Evolutionary conservation across 257 asterid genomes (phyloP).

Genomic region (Avicennia marina): DNA sequence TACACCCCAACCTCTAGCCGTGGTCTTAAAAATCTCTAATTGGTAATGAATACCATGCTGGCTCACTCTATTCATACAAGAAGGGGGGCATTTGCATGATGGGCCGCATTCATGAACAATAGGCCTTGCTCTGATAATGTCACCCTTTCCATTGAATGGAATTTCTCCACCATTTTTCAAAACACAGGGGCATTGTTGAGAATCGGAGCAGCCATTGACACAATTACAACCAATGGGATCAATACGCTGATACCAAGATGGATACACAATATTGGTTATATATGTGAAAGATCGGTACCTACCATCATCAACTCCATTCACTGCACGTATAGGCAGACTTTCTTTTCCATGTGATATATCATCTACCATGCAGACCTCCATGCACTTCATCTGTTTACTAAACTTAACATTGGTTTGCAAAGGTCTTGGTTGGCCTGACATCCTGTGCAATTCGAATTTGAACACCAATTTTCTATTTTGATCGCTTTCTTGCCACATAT

Average conservation of each 20-base stretch:
- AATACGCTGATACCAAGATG: conserved; percentile 21
- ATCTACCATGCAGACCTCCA: conserved; percentile 12
- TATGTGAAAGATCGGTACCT: conserved; percentile 49
- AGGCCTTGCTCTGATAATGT: conserved; percentile 36
- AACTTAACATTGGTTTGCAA: neutral
- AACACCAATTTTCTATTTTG: conserved; percentile 42
- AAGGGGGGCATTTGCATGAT: conserved; percentile 65
- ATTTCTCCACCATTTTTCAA: conserved; percentile 51
- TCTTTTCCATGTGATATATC: conserved; percentile 67
- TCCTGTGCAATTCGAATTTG: conserved; percentile 56
- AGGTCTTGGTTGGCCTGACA: conserved; percentile 42
- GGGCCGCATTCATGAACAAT: conserved; percentile 81
- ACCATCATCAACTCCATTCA: conserved; percentile 47
- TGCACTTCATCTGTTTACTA: neutral
- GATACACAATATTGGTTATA: conserved; percentile 40
- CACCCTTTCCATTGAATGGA: conserved; percentile 53
- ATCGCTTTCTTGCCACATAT: conserved; percentile 33
- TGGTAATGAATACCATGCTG: conserved; percentile 47
- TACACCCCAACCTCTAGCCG: conserved; percentile 80
- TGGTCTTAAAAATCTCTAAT: conserved; percentile 72
- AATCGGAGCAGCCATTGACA: conserved; percentile 52
- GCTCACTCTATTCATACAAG: conserved; percentile 68
- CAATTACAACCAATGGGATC: conserved; percentile 65
- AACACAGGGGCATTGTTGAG: conserved; percentile 48
- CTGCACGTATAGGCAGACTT: conserved; percentile 41